These are phyloP conservation scores for Hypoxylon fragiforme DNA, from an alignment of 495 filamentous ascomycete species.

Conservation along the genomic window DNA sequence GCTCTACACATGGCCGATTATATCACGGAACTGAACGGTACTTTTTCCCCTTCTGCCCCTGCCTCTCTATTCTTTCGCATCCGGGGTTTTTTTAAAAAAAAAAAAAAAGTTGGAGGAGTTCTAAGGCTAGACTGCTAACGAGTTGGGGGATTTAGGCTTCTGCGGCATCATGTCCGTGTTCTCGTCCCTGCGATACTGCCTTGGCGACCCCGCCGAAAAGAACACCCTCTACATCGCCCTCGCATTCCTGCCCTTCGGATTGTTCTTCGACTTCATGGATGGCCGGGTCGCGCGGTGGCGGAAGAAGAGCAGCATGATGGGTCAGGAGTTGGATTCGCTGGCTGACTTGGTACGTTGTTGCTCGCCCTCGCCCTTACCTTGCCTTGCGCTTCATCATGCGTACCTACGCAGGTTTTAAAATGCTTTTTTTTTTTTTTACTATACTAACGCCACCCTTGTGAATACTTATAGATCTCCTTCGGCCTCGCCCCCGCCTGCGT, in stretches of 20 bases:
- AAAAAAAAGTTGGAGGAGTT: too few relatives aligned
- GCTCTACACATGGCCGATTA: constrained; percentile 93
- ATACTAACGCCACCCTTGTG: too few relatives aligned
- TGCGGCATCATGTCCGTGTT: constrained; percentile 93
- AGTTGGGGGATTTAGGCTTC: constrained; percentile 54
- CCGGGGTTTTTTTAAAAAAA: too few relatives aligned
- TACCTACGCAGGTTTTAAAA: too few relatives aligned
- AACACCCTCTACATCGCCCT: constrained; percentile 78
- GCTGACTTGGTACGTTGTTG: constrained; percentile 77
- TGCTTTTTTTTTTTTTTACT: neutral
- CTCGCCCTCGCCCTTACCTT: neutral
- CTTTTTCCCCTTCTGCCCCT: constrained; percentile 5
- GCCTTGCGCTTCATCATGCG: too few relatives aligned
- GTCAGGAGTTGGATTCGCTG: constrained; percentile 96
- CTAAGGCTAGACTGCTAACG: constrained; percentile 5
- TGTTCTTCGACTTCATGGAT: constrained; percentile 99
- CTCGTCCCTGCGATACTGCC: constrained; percentile 91
- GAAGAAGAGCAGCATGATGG: constrained; percentile 94
- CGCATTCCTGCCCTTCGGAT: constrained; percentile 84
- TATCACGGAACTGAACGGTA: constrained; percentile 95
- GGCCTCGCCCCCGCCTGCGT: constrained; percentile 84
- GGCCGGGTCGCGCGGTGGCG: constrained; percentile 95
- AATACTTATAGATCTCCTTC: constrained; percentile 95
- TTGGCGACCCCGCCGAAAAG: constrained; percentile 68
- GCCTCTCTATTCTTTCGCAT: neutral